Evolutionary conservation across 2,329 filamentous ascomycete genomes (phyloP).

Genomic region (Curvularia sp.): DNA sequence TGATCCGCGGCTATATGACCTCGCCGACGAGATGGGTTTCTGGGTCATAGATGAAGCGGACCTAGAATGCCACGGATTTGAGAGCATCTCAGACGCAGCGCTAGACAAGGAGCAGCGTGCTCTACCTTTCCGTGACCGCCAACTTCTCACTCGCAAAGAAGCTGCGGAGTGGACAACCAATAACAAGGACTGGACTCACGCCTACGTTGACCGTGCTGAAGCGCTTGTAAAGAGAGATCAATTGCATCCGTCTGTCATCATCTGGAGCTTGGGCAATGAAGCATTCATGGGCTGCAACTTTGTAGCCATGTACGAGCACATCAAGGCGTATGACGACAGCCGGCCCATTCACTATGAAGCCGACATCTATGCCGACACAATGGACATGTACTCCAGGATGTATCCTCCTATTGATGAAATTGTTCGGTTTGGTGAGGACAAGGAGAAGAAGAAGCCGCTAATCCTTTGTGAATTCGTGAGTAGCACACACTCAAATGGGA

Average conservation of each 20-base stretch:
- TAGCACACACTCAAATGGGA: neutral
- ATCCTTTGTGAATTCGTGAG: constrained; percentile 62
- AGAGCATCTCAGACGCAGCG: constrained; percentile 45
- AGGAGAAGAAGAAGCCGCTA: constrained; percentile 60
- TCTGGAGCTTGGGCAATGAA: constrained; percentile 78
- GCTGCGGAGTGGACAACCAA: constrained; percentile 67
- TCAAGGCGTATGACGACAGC: constrained; percentile 64
- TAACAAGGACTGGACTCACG: constrained; percentile 66
- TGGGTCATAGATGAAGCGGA: constrained; percentile 68
- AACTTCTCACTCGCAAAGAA: constrained; percentile 61
- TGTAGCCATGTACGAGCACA: constrained; percentile 70
- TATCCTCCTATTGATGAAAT: constrained; percentile 65
- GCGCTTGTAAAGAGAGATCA: constrained; percentile 73
- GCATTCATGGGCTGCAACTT: constrained; percentile 75
- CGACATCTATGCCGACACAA: constrained; percentile 64
- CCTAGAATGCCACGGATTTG: constrained; percentile 58
- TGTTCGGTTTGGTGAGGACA: constrained; percentile 54
- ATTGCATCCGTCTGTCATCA: constrained; percentile 73
- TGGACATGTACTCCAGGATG: constrained; percentile 74
- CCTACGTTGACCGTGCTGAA: constrained; percentile 71
- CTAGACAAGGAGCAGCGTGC: constrained; percentile 38
- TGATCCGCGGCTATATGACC: constrained; percentile 65
- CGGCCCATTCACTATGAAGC: constrained; percentile 72
- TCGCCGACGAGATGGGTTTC: constrained; percentile 71
- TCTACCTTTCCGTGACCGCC: constrained; percentile 67